phyloP scores from a whole-genome alignment of 805 yeast genomes.

The Teunomyces barrocoloradensis region DNA sequence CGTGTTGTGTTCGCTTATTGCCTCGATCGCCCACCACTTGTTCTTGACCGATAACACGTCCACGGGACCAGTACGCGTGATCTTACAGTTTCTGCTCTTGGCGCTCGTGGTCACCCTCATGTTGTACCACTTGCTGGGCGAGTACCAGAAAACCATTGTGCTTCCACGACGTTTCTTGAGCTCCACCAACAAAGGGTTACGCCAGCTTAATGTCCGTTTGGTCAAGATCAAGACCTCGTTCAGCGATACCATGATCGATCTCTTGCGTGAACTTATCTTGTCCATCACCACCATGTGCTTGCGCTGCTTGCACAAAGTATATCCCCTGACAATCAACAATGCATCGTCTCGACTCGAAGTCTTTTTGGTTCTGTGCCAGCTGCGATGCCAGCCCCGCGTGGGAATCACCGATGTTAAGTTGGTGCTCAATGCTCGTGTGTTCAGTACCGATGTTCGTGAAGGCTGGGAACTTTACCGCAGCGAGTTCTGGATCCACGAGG shows the following conservation, averaged over 20 bases:
- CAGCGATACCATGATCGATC: conserved; percentile 32
- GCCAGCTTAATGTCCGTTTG: conserved; percentile 76
- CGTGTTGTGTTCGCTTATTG: conserved; percentile 37
- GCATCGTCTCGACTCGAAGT: conserved; percentile 34
- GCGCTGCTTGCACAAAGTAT: conserved; percentile 31
- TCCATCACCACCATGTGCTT: conserved; percentile 28
- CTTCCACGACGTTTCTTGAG: conserved; percentile 75
- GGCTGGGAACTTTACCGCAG: conserved; percentile 93
- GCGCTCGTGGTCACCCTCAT: conserved; percentile 65
- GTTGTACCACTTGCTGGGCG: conserved; percentile 84
- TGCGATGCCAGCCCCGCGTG: conserved; percentile 56
- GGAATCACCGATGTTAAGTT: conserved; percentile 77
- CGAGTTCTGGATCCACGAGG: conserved; percentile 90
- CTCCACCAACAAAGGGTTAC: conserved; percentile 83
- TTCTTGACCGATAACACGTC: conserved; percentile 24
- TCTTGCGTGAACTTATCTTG: conserved; percentile 35
- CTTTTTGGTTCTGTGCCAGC: conserved; percentile 38
- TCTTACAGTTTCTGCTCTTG: conserved; percentile 54
- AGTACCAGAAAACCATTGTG: conserved; percentile 80
- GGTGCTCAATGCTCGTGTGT: conserved; percentile 76
- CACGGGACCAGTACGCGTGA: conserved; percentile 35
- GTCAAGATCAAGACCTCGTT: conserved; percentile 54
- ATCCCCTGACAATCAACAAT: conserved; percentile 31
- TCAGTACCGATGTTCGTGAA: conserved; percentile 79
- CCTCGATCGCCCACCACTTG: conserved; percentile 39